Evolutionary conservation across 257 asterid genomes (phyloP), one percentile per base, ranked within the genome.

Genomic region (Lavandula angustifolia): DNA sequence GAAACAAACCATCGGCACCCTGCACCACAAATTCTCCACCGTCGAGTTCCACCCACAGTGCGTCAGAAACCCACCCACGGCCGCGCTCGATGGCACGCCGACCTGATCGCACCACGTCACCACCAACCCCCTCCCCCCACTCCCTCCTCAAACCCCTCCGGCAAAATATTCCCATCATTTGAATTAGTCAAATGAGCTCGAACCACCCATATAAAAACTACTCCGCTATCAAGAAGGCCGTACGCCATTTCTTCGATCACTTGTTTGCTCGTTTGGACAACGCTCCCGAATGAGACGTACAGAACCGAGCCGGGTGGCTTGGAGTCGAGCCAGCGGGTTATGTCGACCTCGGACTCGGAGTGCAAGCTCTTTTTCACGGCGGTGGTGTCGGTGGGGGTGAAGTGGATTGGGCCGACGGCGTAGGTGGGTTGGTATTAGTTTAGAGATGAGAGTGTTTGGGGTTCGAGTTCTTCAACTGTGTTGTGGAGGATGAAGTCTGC

Each of bases 1-100:
- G 27, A 61, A 77, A 42, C 85, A 80, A 8, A 74, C 49, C 82
- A 80, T 76, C 7, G 89, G 87, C n/a, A 75, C 66, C 0, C 79
- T 74, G 14, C 81, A 80, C 81, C 87, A 85, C 44, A 80, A 73
- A 34, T 87, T 79, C 40, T 82, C 87, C 51, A 85, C 7, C 0
- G 57, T 43, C 4, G 94, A 82, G 33, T 83, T 85, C 85, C 92
- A 85, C 8, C 92, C 89, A 1, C 81, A 73, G 0, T 85, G 87
- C 12, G 87, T 82, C 49, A 85, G 3, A 31, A 82, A 85, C 1
- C 84, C 85, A 0, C 92, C 89, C 2, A 83, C 70, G 0, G 81
- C 81, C 1, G 68, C 78, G 16, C 74, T 58, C 0, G 81, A 78
- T 0, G 82, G 66, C 16, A 80, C 89, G 9, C 3, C 54, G 14